Percentiles rank a stretch among this genome's conserved stretches.
These are phyloP conservation scores for Plasmodium vivax DNA, from an alignment of 169 alveolate species.

Conservation along the genomic window DNA sequence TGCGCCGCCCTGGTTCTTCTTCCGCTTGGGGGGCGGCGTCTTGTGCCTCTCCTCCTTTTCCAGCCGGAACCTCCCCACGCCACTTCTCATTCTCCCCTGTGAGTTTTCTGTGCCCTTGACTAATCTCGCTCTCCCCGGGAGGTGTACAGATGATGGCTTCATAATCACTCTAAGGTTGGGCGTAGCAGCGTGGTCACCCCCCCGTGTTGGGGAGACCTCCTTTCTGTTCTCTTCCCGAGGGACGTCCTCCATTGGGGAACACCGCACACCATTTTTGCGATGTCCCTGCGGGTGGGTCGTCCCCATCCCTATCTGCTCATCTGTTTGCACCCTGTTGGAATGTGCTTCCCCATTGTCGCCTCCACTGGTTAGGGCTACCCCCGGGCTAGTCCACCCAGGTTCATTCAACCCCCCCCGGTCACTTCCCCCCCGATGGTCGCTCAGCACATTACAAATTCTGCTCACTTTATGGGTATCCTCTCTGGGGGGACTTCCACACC, in stretches of 20 bases:
- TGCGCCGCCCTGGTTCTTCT: not conserved
- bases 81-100: conserved; percentile 10
- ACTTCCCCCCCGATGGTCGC: not conserved
- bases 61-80: not conserved
- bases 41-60: conserved; percentile 8
- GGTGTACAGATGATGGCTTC: not conserved
- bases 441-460: not conserved
- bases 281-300: not conserved
- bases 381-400: not conserved
- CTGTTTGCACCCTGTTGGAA: not conserved
- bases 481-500: not conserved
- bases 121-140: not conserved
- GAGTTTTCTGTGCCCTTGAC: not conserved
- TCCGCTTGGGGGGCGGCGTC: conserved; percentile 21
- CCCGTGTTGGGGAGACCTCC: not conserved
- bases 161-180: not conserved
- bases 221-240: not conserved
- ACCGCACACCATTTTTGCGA: not conserved
- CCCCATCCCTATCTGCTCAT: not conserved
- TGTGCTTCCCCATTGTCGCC: not conserved
- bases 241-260: not conserved
- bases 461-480: not conserved
- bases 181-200: not conserved
- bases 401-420: not conserved
- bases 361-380: not conserved